Percentiles rank a stretch among this genome's conserved stretches.
phyloP scores from a whole-genome alignment of 2,329 filamentous ascomycete genomes.

The Neofusicoccum laricinum region DNA sequence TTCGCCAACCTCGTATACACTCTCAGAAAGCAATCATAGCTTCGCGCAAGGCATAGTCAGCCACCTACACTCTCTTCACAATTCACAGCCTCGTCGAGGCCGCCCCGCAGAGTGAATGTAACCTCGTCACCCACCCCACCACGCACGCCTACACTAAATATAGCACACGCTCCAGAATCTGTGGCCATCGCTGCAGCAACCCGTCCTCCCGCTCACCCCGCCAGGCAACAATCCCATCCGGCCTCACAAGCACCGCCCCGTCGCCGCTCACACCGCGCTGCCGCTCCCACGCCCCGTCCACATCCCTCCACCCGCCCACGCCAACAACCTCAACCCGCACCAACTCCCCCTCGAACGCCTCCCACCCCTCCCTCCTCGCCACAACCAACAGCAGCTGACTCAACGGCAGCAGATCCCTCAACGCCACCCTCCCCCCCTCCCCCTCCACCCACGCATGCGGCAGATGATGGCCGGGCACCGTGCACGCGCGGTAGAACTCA shows the following conservation, averaged over 20 bases:
- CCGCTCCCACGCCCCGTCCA: slow-evolving; percentile 21
- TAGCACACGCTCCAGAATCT: background rate
- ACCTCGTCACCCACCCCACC: too few species aligned
- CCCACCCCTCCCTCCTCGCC: background rate
- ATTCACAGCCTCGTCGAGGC: too few species aligned
- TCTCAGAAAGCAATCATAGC: too few species aligned
- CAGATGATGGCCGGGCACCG: slow-evolving; percentile 32
- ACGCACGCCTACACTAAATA: background rate
- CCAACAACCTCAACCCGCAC: background rate
- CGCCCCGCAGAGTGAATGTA: too few species aligned
- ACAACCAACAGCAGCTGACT: background rate
- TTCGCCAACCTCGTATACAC: too few species aligned
- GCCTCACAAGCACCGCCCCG: slow-evolving; percentile 30
- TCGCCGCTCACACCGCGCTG: slow-evolving; percentile 17
- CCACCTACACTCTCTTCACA: too few species aligned
- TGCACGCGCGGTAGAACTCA: slow-evolving; percentile 23
- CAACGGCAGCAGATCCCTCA: slow-evolving; percentile 14
- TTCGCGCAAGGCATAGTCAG: too few species aligned
- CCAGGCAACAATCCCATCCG: slow-evolving; percentile 33
- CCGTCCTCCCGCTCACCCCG: background rate
- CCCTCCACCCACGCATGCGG: slow-evolving; percentile 29
- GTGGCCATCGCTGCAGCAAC: slow-evolving; percentile 7
- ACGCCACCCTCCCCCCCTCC: background rate
- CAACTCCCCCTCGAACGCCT: background rate
- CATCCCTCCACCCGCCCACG: slow-evolving; percentile 6